A percentile compares a stretch with the other conserved stretches of the same genome.
Evolutionary conservation across 768 basidiomycete species (phyloP).

Genomic region (Trametes meyenii): DNA sequence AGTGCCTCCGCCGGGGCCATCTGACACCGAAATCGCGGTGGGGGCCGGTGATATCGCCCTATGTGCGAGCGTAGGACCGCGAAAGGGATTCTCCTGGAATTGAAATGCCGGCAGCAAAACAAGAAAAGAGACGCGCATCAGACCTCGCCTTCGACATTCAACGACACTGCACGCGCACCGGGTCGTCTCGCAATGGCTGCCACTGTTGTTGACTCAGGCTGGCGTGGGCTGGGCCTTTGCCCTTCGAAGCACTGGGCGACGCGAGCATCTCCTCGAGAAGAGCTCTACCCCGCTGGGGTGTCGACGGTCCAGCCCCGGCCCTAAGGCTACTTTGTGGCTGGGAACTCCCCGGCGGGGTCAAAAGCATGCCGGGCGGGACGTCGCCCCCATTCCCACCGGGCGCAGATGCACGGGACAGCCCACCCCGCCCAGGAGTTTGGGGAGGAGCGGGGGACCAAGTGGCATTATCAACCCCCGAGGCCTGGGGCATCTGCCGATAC

Average conservation of each 20-base stretch:
- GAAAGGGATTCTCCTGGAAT: constrained; percentile 26
- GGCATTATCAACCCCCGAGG: constrained; percentile 5
- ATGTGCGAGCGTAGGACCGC: constrained; percentile 5
- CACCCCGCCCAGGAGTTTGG: constrained; percentile 14
- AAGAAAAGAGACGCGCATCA: constrained; percentile 18
- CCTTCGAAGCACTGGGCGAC: constrained; percentile 15
- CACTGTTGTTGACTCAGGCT: constrained; percentile 8
- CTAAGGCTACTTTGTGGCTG: constrained; percentile 7
- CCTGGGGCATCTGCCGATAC: not conserved
- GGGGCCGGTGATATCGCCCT: constrained; percentile 1
- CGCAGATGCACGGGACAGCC: not conserved
- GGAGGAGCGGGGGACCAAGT: constrained; percentile 9
- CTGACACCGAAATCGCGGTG: constrained; percentile 9
- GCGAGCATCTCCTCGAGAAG: constrained; percentile 2
- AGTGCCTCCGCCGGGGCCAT: constrained; percentile 1
- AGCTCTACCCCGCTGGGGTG: not conserved
- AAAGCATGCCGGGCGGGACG: constrained; percentile 12
- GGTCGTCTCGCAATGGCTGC: constrained; percentile 22
- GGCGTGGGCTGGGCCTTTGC: constrained; percentile 7
- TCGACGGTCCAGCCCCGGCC: constrained; percentile 10
- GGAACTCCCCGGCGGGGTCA: constrained; percentile 26
- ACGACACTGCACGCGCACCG: constrained; percentile 20
- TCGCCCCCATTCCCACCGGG: constrained; percentile 20
- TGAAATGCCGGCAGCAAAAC: constrained; percentile 1
- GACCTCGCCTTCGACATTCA: not conserved